Evolutionary conservation across 1,284 basidiomycete species (phyloP).

Genomic region (Megacollybia platyphylla): DNA sequence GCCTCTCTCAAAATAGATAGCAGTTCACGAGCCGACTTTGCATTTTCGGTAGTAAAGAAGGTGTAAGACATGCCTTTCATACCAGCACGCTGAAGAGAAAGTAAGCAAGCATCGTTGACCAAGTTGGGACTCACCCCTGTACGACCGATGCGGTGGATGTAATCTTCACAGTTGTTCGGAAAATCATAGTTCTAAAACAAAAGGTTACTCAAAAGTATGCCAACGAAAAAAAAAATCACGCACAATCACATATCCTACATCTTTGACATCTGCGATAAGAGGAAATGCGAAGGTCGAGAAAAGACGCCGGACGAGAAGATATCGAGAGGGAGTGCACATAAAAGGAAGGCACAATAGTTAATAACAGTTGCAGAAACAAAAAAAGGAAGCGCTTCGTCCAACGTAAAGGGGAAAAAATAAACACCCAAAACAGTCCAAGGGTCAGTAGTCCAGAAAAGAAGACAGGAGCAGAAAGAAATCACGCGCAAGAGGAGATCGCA

Average conservation of each 20-base stretch:
- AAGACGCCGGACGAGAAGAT: conserved; percentile 21
- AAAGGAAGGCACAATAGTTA: conserved; percentile 34
- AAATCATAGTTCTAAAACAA: conserved; percentile 80
- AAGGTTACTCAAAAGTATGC: conserved; percentile 6
- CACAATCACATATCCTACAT: conserved; percentile 86
- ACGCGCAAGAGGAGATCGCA: conserved; percentile 16
- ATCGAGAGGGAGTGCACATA: conserved; percentile 18
- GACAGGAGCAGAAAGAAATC: conserved; percentile 19
- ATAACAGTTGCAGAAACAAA: conserved; percentile 27
- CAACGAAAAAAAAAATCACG: conserved; percentile 19
- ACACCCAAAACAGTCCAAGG: conserved; percentile 14
- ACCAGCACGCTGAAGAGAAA: conserved; percentile 58
- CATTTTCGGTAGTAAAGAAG: conserved; percentile 93
- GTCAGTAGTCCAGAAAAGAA: conserved; percentile 33
- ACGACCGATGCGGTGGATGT: conserved; percentile 88
- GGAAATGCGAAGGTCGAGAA: conserved; percentile 13
- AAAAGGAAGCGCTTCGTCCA: conserved; percentile 45
- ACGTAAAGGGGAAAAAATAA: conserved; percentile 21
- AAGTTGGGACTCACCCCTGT: conserved; percentile 50
- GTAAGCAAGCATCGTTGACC: conserved; percentile 8
- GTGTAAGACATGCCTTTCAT: conserved; percentile 89
- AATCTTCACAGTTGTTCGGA: conserved; percentile 93
- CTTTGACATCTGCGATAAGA: conserved; percentile 74
- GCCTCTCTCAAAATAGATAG: conserved; percentile 84
- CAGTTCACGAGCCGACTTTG: conserved; percentile 88